phyloP scores from a whole-genome alignment of 371 early-diverging fungal species.

The Mortierella sp. region DNA sequence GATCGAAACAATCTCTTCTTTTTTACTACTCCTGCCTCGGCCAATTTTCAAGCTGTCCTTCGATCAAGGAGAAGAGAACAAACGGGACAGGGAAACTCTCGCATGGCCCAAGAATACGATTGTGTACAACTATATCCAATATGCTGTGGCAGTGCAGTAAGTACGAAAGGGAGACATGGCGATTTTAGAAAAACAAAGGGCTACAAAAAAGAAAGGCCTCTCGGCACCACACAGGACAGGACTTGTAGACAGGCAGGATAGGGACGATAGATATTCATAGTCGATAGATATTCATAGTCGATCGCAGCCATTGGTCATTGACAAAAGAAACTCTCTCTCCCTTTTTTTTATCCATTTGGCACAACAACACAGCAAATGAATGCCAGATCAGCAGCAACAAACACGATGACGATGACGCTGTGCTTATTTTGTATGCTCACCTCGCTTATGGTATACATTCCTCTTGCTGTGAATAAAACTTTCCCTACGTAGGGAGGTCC shows the following conservation, averaged over 20 bases:
- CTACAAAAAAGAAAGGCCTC: not conserved
- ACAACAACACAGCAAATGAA: not conserved
- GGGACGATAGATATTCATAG: no score
- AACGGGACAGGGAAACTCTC: not conserved
- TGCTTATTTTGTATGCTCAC: not conserved
- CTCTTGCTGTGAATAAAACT: not conserved
- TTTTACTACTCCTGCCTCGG: not conserved
- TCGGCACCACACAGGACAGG: no score
- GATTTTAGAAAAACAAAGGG: not conserved
- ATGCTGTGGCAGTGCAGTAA: not conserved
- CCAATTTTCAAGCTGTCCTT: not conserved
- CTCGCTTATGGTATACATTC: not conserved
- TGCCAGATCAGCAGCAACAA: not conserved
- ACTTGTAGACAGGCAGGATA: not conserved
- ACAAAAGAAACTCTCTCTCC: not conserved
- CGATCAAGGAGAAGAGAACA: not conserved
- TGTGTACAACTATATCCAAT: not conserved
- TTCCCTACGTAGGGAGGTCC: not conserved
- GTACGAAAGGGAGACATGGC: not conserved
- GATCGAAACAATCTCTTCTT: not conserved
- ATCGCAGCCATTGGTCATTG: not conserved
- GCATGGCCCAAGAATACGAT: not conserved
- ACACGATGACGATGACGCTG: constrained; percentile 2
- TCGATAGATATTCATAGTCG: no score
- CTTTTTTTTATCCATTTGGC: not conserved